Conservation (phyloP, 352 stramenopile genomes). For the Blastocystis sp. region DNA sequence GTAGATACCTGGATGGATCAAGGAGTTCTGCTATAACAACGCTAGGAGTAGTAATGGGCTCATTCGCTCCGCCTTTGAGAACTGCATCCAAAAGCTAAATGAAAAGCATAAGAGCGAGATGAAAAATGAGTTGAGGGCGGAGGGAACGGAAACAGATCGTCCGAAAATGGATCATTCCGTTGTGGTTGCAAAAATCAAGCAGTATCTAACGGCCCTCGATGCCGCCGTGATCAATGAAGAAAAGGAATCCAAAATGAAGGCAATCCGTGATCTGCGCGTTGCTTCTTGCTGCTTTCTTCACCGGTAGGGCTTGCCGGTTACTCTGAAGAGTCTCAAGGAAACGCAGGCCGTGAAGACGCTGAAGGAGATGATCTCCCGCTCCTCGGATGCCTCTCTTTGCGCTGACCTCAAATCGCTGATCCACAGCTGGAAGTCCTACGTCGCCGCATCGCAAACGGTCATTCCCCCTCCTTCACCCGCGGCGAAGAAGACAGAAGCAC, state of each 20-base stretch:
- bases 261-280: background rate
- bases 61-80: slow-evolving; percentile 22
- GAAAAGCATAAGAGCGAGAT: background rate
- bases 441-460: background rate
- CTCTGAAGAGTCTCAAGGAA: background rate
- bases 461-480: background rate
- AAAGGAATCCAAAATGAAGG: background rate
- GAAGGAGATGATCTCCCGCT: background rate
- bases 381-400: background rate
- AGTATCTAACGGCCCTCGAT: background rate
- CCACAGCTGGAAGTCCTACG: background rate
- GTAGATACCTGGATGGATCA: slow-evolving; percentile 38
- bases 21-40: slow-evolving; percentile 39
- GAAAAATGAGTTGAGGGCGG: background rate
- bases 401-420: background rate
- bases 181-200: slow-evolving; percentile 5
- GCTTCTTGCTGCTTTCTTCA: background rate
- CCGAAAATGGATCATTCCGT: background rate
- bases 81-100: slow-evolving; percentile 9
- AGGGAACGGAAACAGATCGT: background rate
- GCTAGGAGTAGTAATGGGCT: slow-evolving; percentile 2
- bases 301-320: slow-evolving; percentile 8
- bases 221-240: slow-evolving; percentile 61
- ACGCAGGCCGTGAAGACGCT: slow-evolving; percentile 14
- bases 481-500: background rate